phyloP scores from a whole-genome alignment of 2,329 filamentous ascomycete genomes.

The Pezicula carpinea region DNA sequence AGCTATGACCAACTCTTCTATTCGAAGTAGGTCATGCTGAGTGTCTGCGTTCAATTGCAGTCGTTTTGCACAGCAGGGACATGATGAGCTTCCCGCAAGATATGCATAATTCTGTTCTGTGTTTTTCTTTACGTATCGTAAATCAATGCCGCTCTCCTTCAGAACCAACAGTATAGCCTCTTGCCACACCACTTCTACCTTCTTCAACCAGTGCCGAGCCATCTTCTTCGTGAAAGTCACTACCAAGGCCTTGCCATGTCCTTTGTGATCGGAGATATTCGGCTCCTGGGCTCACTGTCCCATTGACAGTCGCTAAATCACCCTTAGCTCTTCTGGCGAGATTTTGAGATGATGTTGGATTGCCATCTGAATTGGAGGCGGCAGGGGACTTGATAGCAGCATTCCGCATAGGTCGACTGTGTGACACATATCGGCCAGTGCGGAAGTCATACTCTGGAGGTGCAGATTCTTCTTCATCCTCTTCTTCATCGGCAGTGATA shows the following conservation, averaged over 20 bases:
- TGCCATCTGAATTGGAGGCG: constrained; percentile 20
- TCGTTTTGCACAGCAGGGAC: too few relatives aligned
- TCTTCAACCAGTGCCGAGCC: constrained; percentile 73
- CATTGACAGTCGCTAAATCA: constrained; percentile 77
- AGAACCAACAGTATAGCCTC: constrained; percentile 77
- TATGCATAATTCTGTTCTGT: too few relatives aligned
- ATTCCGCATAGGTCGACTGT: constrained; percentile 67
- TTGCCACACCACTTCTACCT: constrained; percentile 80
- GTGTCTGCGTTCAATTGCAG: too few relatives aligned
- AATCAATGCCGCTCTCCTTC: constrained; percentile 30
- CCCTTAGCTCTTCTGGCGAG: constrained; percentile 61
- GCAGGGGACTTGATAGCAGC: background rate
- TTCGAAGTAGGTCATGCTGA: too few relatives aligned
- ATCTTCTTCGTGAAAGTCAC: constrained; percentile 69
- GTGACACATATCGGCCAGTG: constrained; percentile 76
- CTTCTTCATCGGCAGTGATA: constrained; percentile 35
- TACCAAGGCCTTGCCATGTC: constrained; percentile 89
- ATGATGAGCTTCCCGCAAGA: too few relatives aligned
- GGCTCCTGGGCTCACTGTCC: constrained; percentile 84
- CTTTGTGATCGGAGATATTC: constrained; percentile 78
- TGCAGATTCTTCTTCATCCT: constrained; percentile 66
- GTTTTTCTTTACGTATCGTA: too few relatives aligned
- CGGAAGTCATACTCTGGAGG: constrained; percentile 89
- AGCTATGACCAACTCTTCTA: too few relatives aligned
- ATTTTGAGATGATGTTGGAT: constrained; percentile 36